These are phyloP conservation scores for Aspergillus sp. DNA, from an alignment of 2,329 filamentous ascomycete species.

Conservation along the genomic window DNA sequence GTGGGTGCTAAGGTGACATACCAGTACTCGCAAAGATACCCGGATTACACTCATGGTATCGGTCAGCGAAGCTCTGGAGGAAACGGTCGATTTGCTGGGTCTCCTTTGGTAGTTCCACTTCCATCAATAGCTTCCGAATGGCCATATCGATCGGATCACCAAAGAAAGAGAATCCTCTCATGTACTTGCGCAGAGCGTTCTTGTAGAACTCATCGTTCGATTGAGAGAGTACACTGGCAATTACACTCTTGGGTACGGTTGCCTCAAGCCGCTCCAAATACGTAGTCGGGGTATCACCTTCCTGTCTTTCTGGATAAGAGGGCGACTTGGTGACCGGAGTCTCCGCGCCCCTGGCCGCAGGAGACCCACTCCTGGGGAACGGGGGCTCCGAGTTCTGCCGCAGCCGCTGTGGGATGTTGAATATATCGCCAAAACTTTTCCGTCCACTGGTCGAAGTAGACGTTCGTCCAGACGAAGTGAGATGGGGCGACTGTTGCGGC, in stretches of 20 bases:
- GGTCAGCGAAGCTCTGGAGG: slow-evolving; percentile 88
- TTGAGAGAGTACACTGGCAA: slow-evolving; percentile 83
- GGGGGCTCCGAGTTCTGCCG: slow-evolving; percentile 77
- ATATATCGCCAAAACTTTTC: slow-evolving; percentile 88
- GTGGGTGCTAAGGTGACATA: slow-evolving; percentile 28
- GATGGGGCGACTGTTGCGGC: slow-evolving; percentile 64
- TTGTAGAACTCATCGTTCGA: slow-evolving; percentile 81
- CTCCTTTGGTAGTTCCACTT: slow-evolving; percentile 92
- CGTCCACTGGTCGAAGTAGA: slow-evolving; percentile 83
- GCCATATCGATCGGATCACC: slow-evolving; percentile 98
- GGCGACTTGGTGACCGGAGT: slow-evolving; percentile 70
- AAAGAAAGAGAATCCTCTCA: slow-evolving; percentile 92
- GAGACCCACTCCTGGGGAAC: slow-evolving; percentile 66
- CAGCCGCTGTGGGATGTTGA: slow-evolving; percentile 72
- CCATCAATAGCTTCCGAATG: slow-evolving; percentile 91
- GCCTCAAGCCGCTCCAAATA: slow-evolving; percentile 85
- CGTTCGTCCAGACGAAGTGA: slow-evolving; percentile 61
- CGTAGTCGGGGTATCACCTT: slow-evolving; percentile 86
- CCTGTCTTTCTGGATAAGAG: slow-evolving; percentile 73
- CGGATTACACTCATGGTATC: slow-evolving; percentile 97
- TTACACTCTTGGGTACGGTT: slow-evolving; percentile 74
- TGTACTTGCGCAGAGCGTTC: slow-evolving; percentile 86
- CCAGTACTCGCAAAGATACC: slow-evolving; percentile 83
- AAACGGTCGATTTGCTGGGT: slow-evolving; percentile 97
- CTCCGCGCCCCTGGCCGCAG: slow-evolving; percentile 57